These are phyloP conservation scores for Irineochytrium annulatum DNA, from an alignment of 192 early-diverging fungal species.

Conservation along the genomic window DNA sequence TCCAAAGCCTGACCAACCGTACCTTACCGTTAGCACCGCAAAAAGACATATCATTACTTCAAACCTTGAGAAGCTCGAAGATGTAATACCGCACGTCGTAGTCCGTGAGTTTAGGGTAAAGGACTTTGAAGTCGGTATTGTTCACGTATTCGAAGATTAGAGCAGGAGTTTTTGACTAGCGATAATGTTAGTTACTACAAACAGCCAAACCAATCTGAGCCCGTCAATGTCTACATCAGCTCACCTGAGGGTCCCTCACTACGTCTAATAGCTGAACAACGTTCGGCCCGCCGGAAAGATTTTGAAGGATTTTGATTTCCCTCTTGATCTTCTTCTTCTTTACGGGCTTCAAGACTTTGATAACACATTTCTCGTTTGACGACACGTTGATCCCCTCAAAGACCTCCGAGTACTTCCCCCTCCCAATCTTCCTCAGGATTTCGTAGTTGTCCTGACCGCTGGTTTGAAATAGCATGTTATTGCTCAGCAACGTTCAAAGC, in stretches of 20 bases:
- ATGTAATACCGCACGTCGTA: conserved; percentile 97
- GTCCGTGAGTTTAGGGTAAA: conserved; percentile 93
- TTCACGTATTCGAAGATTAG: conserved; percentile 96
- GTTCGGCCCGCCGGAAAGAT: conserved; percentile 91
- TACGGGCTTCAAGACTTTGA: conserved; percentile 99
- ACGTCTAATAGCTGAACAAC: conserved; percentile 89
- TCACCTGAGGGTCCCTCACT: conserved; percentile 88
- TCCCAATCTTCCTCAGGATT: conserved; percentile 94
- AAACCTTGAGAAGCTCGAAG: conserved; percentile 89
- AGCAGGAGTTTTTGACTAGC: conserved; percentile 88
- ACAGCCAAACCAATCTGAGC: neutral
- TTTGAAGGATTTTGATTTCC: conserved; percentile 98
- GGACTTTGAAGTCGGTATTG: conserved; percentile 95
- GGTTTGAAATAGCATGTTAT: conserved; percentile 11
- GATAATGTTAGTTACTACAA: neutral
- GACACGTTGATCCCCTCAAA: conserved; percentile 96
- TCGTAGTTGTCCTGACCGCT: conserved; percentile 95
- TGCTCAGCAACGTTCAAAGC: neutral
- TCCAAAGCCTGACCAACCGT: conserved; percentile 74
- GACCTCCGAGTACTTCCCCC: conserved; percentile 99
- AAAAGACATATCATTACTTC: no score
- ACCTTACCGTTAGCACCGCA: neutral
- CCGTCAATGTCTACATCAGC: neutral
- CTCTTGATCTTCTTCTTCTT: conserved; percentile 99
- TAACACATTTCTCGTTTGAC: conserved; percentile 83